Percentiles rank a stretch among this genome's conserved stretches.
These are phyloP conservation scores for Stemphylium lycopersici DNA, from an alignment of 2,329 filamentous ascomycete genomes.

Conservation along the genomic window DNA sequence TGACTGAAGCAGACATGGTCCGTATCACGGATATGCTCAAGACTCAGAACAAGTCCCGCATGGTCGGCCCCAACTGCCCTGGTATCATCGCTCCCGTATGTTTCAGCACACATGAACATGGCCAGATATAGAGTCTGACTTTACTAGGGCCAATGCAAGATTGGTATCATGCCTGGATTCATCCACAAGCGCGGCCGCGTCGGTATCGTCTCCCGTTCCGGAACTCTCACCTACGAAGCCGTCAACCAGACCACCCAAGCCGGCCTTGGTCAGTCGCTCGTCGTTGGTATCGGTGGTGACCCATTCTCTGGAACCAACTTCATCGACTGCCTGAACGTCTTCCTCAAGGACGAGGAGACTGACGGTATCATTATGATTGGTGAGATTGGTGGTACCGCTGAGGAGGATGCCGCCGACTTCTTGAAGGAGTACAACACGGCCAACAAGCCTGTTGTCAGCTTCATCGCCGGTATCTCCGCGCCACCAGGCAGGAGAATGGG, in stretches of 20 bases:
- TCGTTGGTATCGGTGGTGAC: conserved; percentile 97
- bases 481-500: conserved; percentile 97
- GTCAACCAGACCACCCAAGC: conserved; percentile 99
- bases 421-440: conserved; percentile 87
- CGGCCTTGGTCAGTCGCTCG: conserved; percentile 95
- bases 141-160: conserved; percentile 92
- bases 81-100: conserved; percentile 84
- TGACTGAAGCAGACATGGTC: conserved; percentile 79
- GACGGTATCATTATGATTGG: conserved; percentile 99
- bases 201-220: conserved; percentile 97
- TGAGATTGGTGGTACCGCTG: conserved; percentile 95
- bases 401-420: conserved; percentile 98
- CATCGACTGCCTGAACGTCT: conserved; percentile 98
- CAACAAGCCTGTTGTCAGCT: conserved; percentile 96
- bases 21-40: conserved; percentile 98
- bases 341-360: conserved; percentile 93
- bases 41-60: conserved; percentile 93
- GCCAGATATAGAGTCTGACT: conserved; percentile 20
- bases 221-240: conserved; percentile 98
- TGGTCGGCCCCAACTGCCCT: conserved; percentile 97
- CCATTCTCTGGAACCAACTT: conserved; percentile 99
- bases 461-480: conserved; percentile 97
- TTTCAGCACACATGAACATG: conserved; percentile 8
- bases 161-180: conserved; percentile 99
- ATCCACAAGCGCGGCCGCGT: conserved; percentile 99